Conservation (phyloP, 1,284 basidiomycete genomes). For the Leccinum griseonigrum region DNA sequence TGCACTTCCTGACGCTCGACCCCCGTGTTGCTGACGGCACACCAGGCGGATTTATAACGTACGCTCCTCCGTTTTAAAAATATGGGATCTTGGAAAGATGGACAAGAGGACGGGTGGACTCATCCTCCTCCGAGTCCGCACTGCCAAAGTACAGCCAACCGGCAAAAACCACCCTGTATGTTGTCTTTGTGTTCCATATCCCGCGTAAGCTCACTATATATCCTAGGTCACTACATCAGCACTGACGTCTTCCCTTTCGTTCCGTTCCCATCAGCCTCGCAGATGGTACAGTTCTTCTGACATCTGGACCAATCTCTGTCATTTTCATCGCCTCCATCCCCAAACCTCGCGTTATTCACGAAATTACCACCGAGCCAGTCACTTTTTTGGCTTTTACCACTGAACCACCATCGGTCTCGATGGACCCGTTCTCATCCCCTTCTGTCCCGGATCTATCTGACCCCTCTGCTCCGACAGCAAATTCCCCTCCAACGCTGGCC, state of each 20-base stretch:
- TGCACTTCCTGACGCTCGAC: constrained; percentile 85
- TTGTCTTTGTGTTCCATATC: not conserved
- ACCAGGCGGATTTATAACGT: constrained; percentile 61
- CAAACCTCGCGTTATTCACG: constrained; percentile 78
- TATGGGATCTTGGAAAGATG: no score
- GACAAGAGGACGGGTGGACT: constrained; percentile 55
- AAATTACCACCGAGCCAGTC: constrained; percentile 81
- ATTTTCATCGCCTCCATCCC: constrained; percentile 70
- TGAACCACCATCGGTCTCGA: constrained; percentile 36
- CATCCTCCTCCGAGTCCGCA: constrained; percentile 57
- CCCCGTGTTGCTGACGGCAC: constrained; percentile 63
- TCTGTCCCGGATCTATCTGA: constrained; percentile 1
- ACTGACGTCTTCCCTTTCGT: constrained; percentile 76
- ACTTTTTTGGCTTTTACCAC: constrained; percentile 90
- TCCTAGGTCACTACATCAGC: constrained; percentile 77
- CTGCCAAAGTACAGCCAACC: constrained; percentile 73
- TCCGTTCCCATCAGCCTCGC: constrained; percentile 88
- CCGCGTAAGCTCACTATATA: constrained; percentile 4
- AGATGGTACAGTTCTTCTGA: constrained; percentile 89
- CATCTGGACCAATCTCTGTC: constrained; percentile 88
- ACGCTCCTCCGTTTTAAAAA: no score
- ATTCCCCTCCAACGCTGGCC: constrained; percentile 47
- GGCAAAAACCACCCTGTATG: constrained; percentile 81
- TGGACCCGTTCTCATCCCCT: constrained; percentile 20
- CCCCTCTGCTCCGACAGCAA: constrained; percentile 3